phyloP scores from a whole-genome alignment of 495 filamentous ascomycete genomes.

The Penicillium argentinense region DNA sequence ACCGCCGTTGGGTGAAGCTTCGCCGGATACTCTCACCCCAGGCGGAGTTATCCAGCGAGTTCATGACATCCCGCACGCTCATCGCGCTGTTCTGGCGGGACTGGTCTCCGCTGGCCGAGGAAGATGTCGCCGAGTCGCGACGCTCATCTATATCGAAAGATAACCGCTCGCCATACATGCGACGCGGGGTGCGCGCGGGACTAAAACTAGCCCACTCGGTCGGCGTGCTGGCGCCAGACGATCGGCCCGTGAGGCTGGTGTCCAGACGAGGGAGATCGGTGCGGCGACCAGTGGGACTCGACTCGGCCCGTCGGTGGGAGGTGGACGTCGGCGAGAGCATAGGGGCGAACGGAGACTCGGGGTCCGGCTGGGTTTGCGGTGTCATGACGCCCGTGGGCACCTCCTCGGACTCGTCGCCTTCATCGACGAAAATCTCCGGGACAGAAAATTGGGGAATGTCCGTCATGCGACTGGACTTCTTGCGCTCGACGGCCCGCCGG shows the following conservation, averaged over 20 bases:
- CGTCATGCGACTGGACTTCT: slow-evolving; percentile 70
- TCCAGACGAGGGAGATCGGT: slow-evolving; percentile 38
- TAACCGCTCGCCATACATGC: slow-evolving; percentile 25
- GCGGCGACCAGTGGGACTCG: slow-evolving; percentile 23
- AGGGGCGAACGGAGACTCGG: slow-evolving; percentile 18
- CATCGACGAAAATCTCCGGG: slow-evolving; percentile 89
- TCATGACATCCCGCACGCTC: slow-evolving; percentile 74
- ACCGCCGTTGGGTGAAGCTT: slow-evolving; percentile 76
- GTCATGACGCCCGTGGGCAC: slow-evolving; percentile 21
- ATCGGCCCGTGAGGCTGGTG: slow-evolving; percentile 35
- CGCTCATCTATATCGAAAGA: slow-evolving; percentile 31
- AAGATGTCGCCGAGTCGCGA: slow-evolving; percentile 9
- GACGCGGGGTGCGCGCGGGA: slow-evolving; percentile 42
- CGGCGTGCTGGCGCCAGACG: slow-evolving; percentile 32
- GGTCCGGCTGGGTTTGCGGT: slow-evolving; percentile 19
- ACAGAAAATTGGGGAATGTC: slow-evolving; percentile 77
- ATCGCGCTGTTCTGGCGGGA: slow-evolving; percentile 62
- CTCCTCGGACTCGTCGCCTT: slow-evolving; percentile 38
- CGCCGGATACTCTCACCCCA: slow-evolving; percentile 92
- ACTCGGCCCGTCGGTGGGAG: slow-evolving; percentile 24
- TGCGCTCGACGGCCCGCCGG: slow-evolving; percentile 65
- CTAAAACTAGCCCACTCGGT: slow-evolving; percentile 49
- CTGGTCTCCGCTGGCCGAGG: slow-evolving; percentile 16
- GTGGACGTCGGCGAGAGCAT: slow-evolving; percentile 42
- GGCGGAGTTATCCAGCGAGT: slow-evolving; percentile 78